These are phyloP conservation scores for Colletotrichum somersetense DNA, from an alignment of 2,329 filamentous ascomycete genomes.

Conservation along the genomic window DNA sequence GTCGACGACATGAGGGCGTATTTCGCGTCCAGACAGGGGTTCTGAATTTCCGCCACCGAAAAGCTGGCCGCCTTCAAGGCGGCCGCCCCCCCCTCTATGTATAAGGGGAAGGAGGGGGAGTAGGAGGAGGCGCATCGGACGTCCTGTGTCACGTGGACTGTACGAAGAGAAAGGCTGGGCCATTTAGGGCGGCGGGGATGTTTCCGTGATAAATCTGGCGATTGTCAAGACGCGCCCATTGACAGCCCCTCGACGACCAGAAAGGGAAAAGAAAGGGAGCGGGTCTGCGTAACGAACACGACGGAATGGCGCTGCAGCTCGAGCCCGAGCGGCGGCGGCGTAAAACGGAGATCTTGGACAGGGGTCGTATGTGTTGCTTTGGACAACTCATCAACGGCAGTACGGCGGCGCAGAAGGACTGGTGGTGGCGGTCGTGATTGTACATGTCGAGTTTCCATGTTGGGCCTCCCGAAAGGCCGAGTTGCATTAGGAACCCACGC, in stretches of 20 bases:
- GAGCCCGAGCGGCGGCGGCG: slow-evolving; percentile 18
- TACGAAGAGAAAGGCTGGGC: slow-evolving; percentile 3
- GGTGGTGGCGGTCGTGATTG: slow-evolving; percentile 2
- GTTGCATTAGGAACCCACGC: slow-evolving; percentile 29
- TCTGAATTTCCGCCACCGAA: slow-evolving; percentile 53
- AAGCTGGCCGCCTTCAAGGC: slow-evolving; percentile 24
- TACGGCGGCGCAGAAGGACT: slow-evolving; percentile 28
- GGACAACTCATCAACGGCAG: slow-evolving; percentile 41
- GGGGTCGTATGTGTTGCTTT: slow-evolving; percentile 31
- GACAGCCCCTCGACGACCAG: not conserved
- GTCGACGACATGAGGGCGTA: slow-evolving; percentile 75
- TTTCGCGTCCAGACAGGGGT: slow-evolving; percentile 70
- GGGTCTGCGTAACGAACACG: slow-evolving; percentile 29
- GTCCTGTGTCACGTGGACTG: slow-evolving; percentile 28
- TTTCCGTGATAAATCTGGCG: slow-evolving; percentile 19
- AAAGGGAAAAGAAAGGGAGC: slow-evolving; percentile 2
- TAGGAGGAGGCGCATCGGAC: not conserved
- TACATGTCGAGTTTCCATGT: slow-evolving; percentile 25
- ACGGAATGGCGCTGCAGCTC: slow-evolving; percentile 25
- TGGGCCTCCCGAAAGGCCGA: slow-evolving; percentile 31
- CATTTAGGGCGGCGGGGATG: slow-evolving; percentile 5
- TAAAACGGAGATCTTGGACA: slow-evolving; percentile 32
- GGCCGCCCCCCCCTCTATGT: slow-evolving; percentile 29
- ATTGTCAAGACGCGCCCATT: not conserved
- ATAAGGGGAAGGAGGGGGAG: not conserved